Evolutionary conservation across 2,329 filamentous ascomycete genomes (phyloP).

Genomic region (Aspergillus pseudotamarii): DNA sequence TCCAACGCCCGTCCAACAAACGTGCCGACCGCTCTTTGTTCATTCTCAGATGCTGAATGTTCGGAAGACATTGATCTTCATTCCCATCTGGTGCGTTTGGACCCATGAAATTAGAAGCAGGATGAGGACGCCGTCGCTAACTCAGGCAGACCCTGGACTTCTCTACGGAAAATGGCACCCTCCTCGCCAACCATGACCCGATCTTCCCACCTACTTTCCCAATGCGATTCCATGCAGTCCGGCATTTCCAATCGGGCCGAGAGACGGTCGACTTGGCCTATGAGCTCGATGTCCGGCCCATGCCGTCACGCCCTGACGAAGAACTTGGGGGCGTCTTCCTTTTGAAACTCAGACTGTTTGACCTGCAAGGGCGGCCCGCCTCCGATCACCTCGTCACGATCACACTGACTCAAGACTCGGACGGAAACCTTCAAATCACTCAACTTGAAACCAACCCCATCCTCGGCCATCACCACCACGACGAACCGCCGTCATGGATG

Average conservation of each 20-base stretch:
- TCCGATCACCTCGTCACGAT: conserved; percentile 33
- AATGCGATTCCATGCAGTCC: conserved; percentile 30
- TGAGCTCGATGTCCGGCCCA: conserved; percentile 26
- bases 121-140: conserved; percentile 7
- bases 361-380: conserved; percentile 28
- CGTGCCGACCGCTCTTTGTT: conserved; percentile 19
- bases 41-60: conserved; percentile 21
- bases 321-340: conserved; percentile 22
- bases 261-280: conserved; percentile 26
- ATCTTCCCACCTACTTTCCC: conserved; percentile 32
- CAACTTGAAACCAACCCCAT: conserved; percentile 27
- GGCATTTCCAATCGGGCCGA: conserved; percentile 18
- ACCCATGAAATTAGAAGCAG: neutral
- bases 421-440: conserved; percentile 30
- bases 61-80: conserved; percentile 8
- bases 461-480: neutral
- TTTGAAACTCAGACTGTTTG: conserved; percentile 28
- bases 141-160: conserved; percentile 29
- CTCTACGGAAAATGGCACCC: conserved; percentile 28
- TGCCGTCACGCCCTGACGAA: conserved; percentile 22
- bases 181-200: conserved; percentile 32
- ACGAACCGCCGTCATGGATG: neutral
- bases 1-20: conserved; percentile 16
- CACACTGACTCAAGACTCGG: conserved; percentile 28
- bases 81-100: conserved; percentile 17